Base-by-base conservation (phyloP, 2,329 filamentous ascomycete species). In the Hansfordia pulvinata region DNA sequence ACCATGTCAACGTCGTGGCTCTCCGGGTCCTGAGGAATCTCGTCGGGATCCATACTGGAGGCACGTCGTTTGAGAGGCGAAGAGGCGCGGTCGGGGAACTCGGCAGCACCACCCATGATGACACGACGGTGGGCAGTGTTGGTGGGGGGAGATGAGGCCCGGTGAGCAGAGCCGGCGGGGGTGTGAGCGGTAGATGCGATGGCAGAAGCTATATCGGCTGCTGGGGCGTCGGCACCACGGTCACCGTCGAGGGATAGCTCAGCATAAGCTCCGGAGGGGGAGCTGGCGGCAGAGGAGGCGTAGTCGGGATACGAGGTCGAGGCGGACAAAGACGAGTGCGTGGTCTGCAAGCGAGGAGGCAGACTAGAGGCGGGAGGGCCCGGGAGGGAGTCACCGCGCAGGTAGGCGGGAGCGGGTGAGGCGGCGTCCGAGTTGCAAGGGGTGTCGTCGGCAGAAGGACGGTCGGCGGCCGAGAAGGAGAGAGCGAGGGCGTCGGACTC, bases 31-130 rank as follows among this genome's bases (percentile, higher is more conserved):
- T 58, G 48, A 20, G 26, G 30, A 8, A 18, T 24, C 14, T 45
- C 42, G 25, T 66, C 64, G 26, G 58, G 58, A 28, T 71, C 65
- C 66, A 73, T 70, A 43, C 65, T 72, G 32, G 67, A 73, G 19
- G 71, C 71, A 35, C 64, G 62, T 42, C 72, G 61, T 51, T 77
- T 77, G 30, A 76, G 49, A 6, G 72, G 72, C 12, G 72, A 77
- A 16, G 71, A 75, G 12, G 72, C 72, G 39, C 72, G 62, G 23
- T 74, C 64, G 31, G 64, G 60, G 14, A 60, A 43, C 34, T 75
- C 66, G 37, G 62, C 56, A 48, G 69, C 64, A 36, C 64, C 69
- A 35, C 67, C 66, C 65, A 75, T 73, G 32, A 74, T 61, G 38
- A 58, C 62, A 35, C 65, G 58, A 39, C 47, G 46, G 27, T 60